Evolutionary conservation across 208 protist genomes (phyloP).

Genomic region (Kentomonas sorsogonicus): DNA sequence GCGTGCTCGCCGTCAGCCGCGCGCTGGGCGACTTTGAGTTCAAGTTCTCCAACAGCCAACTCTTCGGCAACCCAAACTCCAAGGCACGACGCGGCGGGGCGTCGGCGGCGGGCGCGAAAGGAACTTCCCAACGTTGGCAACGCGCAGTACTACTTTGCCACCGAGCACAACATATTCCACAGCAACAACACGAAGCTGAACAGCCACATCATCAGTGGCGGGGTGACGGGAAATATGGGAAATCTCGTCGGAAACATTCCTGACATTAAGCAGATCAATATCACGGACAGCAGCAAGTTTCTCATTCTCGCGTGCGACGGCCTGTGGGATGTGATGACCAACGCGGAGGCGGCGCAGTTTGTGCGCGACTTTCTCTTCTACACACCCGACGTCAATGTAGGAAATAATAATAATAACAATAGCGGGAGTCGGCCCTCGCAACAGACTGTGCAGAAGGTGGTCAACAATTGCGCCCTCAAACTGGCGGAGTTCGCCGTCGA

Average conservation of each 20-base stretch:
- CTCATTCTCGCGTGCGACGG: conserved; percentile 83
- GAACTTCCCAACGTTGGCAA: no score
- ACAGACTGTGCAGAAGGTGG: conserved; percentile 36
- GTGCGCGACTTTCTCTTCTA: conserved; percentile 70
- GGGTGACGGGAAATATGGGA: no score
- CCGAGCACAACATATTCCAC: no score
- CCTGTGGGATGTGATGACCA: conserved; percentile 83
- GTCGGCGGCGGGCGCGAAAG: no score
- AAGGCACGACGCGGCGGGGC: no score
- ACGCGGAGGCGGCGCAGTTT: conserved; percentile 79
- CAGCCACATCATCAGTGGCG: conserved; percentile 29
- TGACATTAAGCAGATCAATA: conserved; percentile 64
- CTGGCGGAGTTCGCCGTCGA: conserved; percentile 79
- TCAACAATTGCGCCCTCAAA: conserved; percentile 76
- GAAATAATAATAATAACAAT: conserved; percentile 8
- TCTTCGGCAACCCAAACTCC: no score
- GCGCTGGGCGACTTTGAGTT: conserved; percentile 91
- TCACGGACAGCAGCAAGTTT: conserved; percentile 71
- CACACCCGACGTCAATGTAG: conserved; percentile 58
- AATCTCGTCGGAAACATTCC: conserved; percentile 81
- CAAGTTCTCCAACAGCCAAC: conserved; percentile 83
- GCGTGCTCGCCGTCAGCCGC: conserved; percentile 84
- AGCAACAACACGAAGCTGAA: conserved; percentile 8
- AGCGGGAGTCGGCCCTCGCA: conserved; percentile 22
- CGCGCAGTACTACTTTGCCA: no score